Conservation (phyloP, 257 asterid species). For the Solanum chaucha region DNA sequence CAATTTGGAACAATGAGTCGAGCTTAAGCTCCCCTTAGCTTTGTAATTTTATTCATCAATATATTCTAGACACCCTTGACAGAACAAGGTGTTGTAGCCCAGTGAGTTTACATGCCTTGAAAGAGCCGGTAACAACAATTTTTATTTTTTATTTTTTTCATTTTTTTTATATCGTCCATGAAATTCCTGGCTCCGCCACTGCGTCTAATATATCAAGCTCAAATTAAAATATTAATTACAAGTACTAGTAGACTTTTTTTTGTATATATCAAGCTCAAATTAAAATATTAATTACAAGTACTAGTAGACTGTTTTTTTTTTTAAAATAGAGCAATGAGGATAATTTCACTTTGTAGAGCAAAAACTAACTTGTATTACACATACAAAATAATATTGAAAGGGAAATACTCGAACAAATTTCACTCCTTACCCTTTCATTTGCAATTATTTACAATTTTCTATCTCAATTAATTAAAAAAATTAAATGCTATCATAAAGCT, state of each 20-base stretch:
- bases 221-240: too few species aligned
- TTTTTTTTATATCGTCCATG: too few species aligned
- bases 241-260: neutral
- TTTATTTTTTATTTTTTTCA: too few species aligned
- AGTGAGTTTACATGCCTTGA: too few species aligned
- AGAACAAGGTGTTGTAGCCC: neutral
- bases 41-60: too few species aligned
- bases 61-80: too few species aligned
- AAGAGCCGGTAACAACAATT: too few species aligned
- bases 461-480: too few species aligned
- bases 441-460: neutral
- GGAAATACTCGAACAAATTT: neutral
- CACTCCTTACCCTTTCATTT: neutral
- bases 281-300: neutral
- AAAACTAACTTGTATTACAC: neutral
- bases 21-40: too few species aligned
- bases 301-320: too few species aligned
- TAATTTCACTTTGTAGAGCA: neutral
- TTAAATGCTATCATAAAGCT: neutral
- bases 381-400: neutral
- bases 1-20: too few species aligned
- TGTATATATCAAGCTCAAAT: neutral
- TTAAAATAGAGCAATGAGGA: too few species aligned
- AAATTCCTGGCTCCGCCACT: accelerated
- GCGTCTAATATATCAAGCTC: neutral